Conservation (phyloP, 2,329 filamentous ascomycete species). For the Phymatotrichopsis omnivora region DNA sequence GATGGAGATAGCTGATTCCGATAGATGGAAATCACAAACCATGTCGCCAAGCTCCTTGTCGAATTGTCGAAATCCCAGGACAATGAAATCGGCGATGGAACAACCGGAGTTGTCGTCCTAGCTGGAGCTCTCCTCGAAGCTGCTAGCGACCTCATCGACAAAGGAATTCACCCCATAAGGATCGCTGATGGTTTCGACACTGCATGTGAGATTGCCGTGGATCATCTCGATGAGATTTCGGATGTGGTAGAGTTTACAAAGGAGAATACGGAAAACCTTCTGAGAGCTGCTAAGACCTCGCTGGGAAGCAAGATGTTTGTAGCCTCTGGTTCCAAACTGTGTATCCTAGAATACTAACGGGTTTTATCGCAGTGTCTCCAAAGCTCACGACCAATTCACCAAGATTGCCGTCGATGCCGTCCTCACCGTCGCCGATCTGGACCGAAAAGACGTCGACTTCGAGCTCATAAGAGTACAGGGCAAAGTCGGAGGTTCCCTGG, state of each 20-base stretch:
- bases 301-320: conserved; percentile 83
- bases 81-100: conserved; percentile 97
- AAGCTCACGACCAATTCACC: conserved; percentile 95
- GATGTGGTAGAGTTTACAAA: conserved; percentile 79
- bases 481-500: conserved; percentile 87
- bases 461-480: conserved; percentile 99
- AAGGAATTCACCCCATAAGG: conserved; percentile 97
- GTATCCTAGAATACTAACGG: background rate
- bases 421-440: conserved; percentile 87
- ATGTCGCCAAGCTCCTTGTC: conserved; percentile 92
- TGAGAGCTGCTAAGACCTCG: conserved; percentile 91
- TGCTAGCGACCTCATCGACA: conserved; percentile 95
- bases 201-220: conserved; percentile 91
- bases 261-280: conserved; percentile 70
- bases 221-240: conserved; percentile 84
- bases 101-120: conserved; percentile 92
- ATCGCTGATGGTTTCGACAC: conserved; percentile 98
- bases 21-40: conserved; percentile 97
- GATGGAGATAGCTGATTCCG: conserved; percentile 7
- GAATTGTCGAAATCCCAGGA: conserved; percentile 98
- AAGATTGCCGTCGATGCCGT: conserved; percentile 96
- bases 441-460: conserved; percentile 95
- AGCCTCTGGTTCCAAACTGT: background rate
- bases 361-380: conserved; percentile 59
- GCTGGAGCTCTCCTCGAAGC: conserved; percentile 92